phyloP scores from a whole-genome alignment of 2,329 filamentous ascomycete species.

The Cladosporium sp. region DNA sequence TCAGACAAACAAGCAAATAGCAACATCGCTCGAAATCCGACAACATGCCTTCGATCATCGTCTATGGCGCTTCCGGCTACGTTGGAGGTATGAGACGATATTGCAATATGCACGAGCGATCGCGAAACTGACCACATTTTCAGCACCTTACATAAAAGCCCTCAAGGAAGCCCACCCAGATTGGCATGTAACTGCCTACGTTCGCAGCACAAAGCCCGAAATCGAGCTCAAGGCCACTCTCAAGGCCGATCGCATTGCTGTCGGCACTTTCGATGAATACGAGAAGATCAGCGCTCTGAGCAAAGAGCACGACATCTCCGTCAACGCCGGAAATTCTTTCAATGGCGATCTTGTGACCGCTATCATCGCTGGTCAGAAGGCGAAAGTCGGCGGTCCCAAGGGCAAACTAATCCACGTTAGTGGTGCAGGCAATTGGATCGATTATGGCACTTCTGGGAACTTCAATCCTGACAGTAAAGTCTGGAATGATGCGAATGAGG shows the following conservation, averaged over 20 bases:
- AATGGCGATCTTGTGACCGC: slow-evolving; percentile 7
- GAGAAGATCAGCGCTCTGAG: slow-evolving; percentile 14
- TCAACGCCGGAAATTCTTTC: slow-evolving; percentile 14
- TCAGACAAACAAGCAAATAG: neutral
- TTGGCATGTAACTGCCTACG: slow-evolving; percentile 6
- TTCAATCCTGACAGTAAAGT: slow-evolving; percentile 16
- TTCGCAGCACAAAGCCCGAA: slow-evolving; percentile 6
- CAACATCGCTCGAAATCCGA: neutral
- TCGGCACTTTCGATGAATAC: neutral
- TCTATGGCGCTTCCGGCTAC: neutral
- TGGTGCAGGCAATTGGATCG: slow-evolving; percentile 14
- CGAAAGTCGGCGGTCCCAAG: neutral
- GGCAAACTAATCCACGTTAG: slow-evolving; percentile 13
- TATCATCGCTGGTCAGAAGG: slow-evolving; percentile 12
- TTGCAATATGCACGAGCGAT: neutral
- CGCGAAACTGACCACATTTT: neutral
- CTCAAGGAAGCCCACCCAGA: slow-evolving; percentile 13
- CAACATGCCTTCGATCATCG: slow-evolving; percentile 2
- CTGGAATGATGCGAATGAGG: slow-evolving; percentile 17
- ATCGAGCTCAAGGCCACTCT: slow-evolving; percentile 1
- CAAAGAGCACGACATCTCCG: slow-evolving; percentile 13
- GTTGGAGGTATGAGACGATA: neutral
- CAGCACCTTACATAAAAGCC: slow-evolving; percentile 5
- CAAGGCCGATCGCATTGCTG: neutral
- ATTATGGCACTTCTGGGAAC: slow-evolving; percentile 15